phyloP scores from a whole-genome alignment of 2,329 filamentous ascomycete genomes.

The Harringtonia lauricola region DNA sequence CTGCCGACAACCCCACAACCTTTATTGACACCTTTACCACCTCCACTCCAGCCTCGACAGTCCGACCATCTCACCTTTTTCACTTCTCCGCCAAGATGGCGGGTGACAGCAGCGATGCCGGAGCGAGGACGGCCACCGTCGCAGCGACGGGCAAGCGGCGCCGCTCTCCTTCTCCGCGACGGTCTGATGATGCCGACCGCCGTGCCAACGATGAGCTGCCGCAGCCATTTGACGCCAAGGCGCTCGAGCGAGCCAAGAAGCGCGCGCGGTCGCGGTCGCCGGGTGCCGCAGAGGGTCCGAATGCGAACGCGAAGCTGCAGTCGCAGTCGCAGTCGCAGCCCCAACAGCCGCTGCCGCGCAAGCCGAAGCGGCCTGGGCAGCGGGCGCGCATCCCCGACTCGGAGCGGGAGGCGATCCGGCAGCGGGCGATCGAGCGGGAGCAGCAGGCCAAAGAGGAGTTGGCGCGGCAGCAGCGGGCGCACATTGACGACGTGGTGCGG shows the following conservation, averaged over 20 bases:
- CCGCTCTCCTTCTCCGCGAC: conserved; percentile 1
- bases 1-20: too few species aligned
- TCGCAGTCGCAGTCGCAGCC: conserved; percentile 12
- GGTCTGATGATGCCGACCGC: conserved; percentile 11
- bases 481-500: conserved; percentile 74
- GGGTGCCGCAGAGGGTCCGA: background rate
- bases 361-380: conserved; percentile 57
- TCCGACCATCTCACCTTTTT: too few species aligned
- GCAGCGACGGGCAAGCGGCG: background rate
- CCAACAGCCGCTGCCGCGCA: conserved; percentile 34
- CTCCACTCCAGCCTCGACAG: too few species aligned
- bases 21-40: too few species aligned
- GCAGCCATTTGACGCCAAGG: conserved; percentile 49
- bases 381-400: conserved; percentile 55
- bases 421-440: conserved; percentile 44
- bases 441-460: conserved; percentile 28
- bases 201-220: conserved; percentile 33
- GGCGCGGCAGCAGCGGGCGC: conserved; percentile 31
- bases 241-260: conserved; percentile 47
- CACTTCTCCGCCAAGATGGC: too few species aligned
- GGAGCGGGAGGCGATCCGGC: conserved; percentile 57
- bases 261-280: conserved; percentile 43
- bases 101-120: too few species aligned
- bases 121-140: background rate
- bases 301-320: too few species aligned